A percentile compares a stretch with the other conserved stretches of the same genome.
These are phyloP conservation scores for Carnegiea gigantea DNA, from an alignment of 179 eudicot species.

Conservation along the genomic window DNA sequence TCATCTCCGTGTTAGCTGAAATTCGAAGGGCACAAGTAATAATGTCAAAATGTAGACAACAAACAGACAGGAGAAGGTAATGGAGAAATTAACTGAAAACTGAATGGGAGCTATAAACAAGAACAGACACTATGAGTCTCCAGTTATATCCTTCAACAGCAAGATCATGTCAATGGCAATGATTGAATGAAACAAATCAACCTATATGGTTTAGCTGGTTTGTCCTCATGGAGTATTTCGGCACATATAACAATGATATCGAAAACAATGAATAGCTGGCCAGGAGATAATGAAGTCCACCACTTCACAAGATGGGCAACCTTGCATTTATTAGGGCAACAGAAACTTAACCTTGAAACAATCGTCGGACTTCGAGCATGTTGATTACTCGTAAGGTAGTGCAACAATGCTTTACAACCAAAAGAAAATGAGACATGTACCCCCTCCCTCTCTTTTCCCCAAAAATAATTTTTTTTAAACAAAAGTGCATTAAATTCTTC, in stretches of 20 bases:
- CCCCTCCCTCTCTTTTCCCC: no score
- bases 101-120: not conserved
- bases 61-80: not conserved
- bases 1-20: constrained; percentile 77
- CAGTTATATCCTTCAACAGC: not conserved
- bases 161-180: not conserved
- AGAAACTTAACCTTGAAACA: not conserved
- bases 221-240: not conserved
- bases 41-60: not conserved
- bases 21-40: not conserved
- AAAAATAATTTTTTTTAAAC: no score
- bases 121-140: not conserved
- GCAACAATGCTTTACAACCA: no score
- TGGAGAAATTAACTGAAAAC: not conserved
- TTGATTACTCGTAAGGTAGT: not conserved
- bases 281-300: not conserved
- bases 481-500: no score
- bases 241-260: not conserved
- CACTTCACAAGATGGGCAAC: not conserved
- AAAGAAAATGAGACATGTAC: no score
- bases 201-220: not conserved
- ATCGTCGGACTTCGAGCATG: not conserved
- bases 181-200: not conserved
- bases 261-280: not conserved
- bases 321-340: not conserved